A percentile compares a stretch with the other conserved stretches of the same genome.
Evolutionary conservation across 2,329 filamentous ascomycete species (phyloP).

Genomic region (Fusarium mexicanum): DNA sequence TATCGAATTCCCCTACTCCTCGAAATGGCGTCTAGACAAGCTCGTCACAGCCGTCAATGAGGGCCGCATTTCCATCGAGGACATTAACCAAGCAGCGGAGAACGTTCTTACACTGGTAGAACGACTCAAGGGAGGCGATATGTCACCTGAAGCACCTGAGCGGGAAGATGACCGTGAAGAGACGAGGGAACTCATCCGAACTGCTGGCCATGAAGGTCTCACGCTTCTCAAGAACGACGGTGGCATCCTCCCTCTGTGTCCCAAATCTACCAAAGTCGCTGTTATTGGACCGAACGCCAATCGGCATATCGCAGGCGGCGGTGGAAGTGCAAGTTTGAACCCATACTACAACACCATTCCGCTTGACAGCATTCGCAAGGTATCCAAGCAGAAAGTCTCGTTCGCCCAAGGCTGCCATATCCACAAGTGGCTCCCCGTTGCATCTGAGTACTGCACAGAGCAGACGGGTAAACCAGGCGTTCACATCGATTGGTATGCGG

Average conservation of each 20-base stretch:
- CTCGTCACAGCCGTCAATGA: slow-evolving; percentile 62
- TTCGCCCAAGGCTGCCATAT: slow-evolving; percentile 57
- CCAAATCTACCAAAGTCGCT: slow-evolving; percentile 66
- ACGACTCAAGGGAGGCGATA: slow-evolving; percentile 68
- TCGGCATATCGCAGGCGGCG: slow-evolving; percentile 72
- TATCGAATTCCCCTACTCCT: slow-evolving; percentile 66
- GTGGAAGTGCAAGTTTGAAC: slow-evolving; percentile 74
- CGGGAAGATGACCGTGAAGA: slow-evolving; percentile 65
- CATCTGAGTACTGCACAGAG: slow-evolving; percentile 41
- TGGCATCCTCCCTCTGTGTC: slow-evolving; percentile 65
- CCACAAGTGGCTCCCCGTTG: slow-evolving; percentile 44
- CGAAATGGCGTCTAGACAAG: slow-evolving; percentile 66
- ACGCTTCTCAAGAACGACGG: slow-evolving; percentile 72
- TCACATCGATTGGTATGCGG: slow-evolving; percentile 70
- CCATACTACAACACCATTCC: slow-evolving; percentile 75
- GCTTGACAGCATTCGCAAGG: slow-evolving; percentile 65
- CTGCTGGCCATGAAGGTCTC: slow-evolving; percentile 69
- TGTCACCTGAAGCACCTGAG: slow-evolving; percentile 66
- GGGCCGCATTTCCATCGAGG: slow-evolving; percentile 57
- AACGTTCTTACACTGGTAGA: slow-evolving; percentile 69
- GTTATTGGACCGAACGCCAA: slow-evolving; percentile 76
- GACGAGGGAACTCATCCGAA: slow-evolving; percentile 67
- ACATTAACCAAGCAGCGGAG: slow-evolving; percentile 67
- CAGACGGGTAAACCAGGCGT: slow-evolving; percentile 67
- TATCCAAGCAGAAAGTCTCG: slow-evolving; percentile 63